Evolutionary conservation across 495 filamentous ascomycete genomes (phyloP).

Genomic region (Neurospora sp.): DNA sequence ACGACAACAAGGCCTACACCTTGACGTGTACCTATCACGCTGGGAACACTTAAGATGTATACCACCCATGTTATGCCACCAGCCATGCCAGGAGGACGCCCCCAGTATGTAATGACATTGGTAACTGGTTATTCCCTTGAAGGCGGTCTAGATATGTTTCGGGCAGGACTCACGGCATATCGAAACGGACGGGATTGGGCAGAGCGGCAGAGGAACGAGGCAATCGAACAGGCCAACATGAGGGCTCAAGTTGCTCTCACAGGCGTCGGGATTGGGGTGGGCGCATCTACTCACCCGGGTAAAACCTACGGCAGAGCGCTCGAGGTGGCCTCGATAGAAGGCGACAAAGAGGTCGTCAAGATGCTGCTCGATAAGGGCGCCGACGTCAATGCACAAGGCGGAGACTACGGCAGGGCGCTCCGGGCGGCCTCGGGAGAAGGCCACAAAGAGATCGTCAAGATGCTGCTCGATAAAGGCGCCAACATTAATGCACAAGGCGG

Average conservation of each 20-base stretch:
- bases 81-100: neutral
- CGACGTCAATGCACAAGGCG: no score
- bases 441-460: slow-evolving; percentile 9
- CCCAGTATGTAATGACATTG: neutral
- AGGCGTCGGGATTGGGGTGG: neutral
- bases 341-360: no score
- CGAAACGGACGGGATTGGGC: neutral
- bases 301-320: no score
- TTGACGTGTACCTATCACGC: neutral
- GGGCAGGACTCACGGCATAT: neutral
- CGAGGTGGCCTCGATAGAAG: no score
- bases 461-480: slow-evolving; percentile 12
- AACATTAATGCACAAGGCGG: slow-evolving; percentile 7
- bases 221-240: neutral
- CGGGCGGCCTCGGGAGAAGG: slow-evolving; percentile 9
- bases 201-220: neutral
- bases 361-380: no score
- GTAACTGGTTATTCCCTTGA: neutral
- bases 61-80: neutral
- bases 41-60: neutral
- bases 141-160: neutral
- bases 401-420: slow-evolving; percentile 6
- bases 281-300: neutral
- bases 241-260: neutral
- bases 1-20: neutral